Evolutionary conservation across 2,329 filamentous ascomycete genomes (phyloP), one percentile per base, ranked within the genome.

Genomic region (Ophiostoma sp.): DNA sequence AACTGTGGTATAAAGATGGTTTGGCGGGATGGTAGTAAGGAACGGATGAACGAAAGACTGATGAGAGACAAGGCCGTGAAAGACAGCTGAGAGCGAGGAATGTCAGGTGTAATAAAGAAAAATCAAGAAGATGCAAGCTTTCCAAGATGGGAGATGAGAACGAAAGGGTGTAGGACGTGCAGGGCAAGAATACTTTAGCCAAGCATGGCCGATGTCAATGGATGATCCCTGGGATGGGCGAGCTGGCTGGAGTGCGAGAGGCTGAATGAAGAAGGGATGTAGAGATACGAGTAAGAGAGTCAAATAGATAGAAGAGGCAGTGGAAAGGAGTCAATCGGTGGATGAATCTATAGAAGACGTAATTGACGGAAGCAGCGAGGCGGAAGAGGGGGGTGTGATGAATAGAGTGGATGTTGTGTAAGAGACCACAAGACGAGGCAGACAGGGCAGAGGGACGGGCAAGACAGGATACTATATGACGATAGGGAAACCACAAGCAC

Each of bases 391-490:
- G 39, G 33, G 48, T 36, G 35, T 31, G 23, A 67, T n/a, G 33
- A 39, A 67, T 54, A 69, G 27, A 65, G 60, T 64, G 27, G 31
- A 20, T 68, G n/a, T 7, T 52, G 39, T 52, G 39, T 27, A 35
- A 27, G 11, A 62, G 60, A 41, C 10, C 57, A 31, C 44, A 62
- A 62, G 39, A 35, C 36, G 33, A 64, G 6, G 17, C 5, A n/a
- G 17, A 41, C 33, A 65, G 31, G 31, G 31, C 23, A 57, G 23
- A 17, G n/a, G 44, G 57, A 3, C 7, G 44, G 36, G 31, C 20
- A 52, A 44, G 15, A 62, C n/a, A 60, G 48, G 31, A 35, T 7
- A 64, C 8, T 36, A 23, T 17, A n/a, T n/a, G 33, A 41, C 20
- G 62, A 36, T 39, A 13, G 17, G 31, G 5, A 48, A 5, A 23